Conservation (phyloP, 768 basidiomycete species). For the Pulveroboletus sp. region DNA sequence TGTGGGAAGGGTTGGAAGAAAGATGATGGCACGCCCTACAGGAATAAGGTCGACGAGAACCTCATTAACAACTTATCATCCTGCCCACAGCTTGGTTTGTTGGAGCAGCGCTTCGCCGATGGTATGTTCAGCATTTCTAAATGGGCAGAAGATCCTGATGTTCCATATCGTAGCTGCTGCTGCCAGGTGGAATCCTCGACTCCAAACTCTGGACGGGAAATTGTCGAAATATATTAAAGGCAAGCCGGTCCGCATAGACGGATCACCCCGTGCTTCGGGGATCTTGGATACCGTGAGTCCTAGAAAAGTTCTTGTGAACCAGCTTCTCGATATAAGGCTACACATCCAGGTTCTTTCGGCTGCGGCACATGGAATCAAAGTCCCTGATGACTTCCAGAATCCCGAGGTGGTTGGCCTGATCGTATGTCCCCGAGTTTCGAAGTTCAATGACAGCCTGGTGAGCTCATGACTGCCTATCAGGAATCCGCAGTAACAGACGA, state of each 20-base stretch:
- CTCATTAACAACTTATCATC: constrained; percentile 62
- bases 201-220: constrained; percentile 57
- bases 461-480: constrained; percentile 29
- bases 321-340: neutral
- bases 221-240: constrained; percentile 68
- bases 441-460: neutral
- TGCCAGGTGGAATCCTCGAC: constrained; percentile 52
- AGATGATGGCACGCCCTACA: constrained; percentile 21
- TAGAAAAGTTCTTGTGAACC: neutral
- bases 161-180: constrained; percentile 49
- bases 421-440: constrained; percentile 33
- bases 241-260: constrained; percentile 67
- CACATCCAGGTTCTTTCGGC: constrained; percentile 57
- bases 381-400: constrained; percentile 72
- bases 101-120: constrained; percentile 59
- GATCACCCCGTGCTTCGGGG: constrained; percentile 69
- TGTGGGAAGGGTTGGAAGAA: neutral
- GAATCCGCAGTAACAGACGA: constrained; percentile 72
- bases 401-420: constrained; percentile 53
- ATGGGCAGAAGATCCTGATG: neutral
- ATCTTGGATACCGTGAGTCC: constrained; percentile 63
- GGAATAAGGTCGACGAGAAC: constrained; percentile 68
- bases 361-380: constrained; percentile 61
- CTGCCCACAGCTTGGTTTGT: constrained; percentile 61
- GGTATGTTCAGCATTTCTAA: constrained; percentile 35